Evolutionary conservation across 2,329 filamentous ascomycete species (phyloP).

Genomic region (Fusarium stilboides): DNA sequence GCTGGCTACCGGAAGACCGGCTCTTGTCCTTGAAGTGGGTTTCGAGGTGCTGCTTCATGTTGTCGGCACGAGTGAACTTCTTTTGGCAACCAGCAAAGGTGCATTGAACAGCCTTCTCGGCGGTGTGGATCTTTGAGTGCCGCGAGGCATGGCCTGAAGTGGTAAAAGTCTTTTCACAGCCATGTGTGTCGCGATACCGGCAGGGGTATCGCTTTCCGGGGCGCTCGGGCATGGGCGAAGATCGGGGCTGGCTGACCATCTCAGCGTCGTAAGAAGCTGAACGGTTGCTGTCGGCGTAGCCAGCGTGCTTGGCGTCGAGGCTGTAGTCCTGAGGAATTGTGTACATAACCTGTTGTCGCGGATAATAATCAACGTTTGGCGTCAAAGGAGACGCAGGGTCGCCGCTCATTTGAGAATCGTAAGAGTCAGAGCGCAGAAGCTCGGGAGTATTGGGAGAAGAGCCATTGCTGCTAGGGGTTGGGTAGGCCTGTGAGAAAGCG

Average conservation of each 20-base stretch:
- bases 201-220: conserved; percentile 80
- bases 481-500: conserved; percentile 53
- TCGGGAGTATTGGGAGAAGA: conserved; percentile 69
- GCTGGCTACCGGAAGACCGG: conserved; percentile 58
- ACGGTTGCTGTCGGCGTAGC: conserved; percentile 61
- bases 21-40: conserved; percentile 79
- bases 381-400: conserved; percentile 71
- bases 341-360: conserved; percentile 58
- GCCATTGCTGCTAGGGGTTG: conserved; percentile 58
- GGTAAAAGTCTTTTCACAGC: conserved; percentile 85
- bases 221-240: conserved; percentile 61
- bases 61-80: conserved; percentile 86
- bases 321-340: conserved; percentile 55
- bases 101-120: conserved; percentile 81
- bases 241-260: conserved; percentile 54
- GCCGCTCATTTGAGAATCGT: conserved; percentile 71
- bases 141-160: conserved; percentile 89
- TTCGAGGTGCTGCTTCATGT: conserved; percentile 89
- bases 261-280: conserved; percentile 69
- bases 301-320: conserved; percentile 59
- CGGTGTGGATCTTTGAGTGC: conserved; percentile 87
- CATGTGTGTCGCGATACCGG: conserved; percentile 78
- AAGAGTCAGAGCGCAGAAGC: conserved; percentile 73
- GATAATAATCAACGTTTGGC: conserved; percentile 63
- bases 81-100: conserved; percentile 80